Conservation (phyloP, 495 filamentous ascomycete species). For the Aspergillus heteromorphus region DNA sequence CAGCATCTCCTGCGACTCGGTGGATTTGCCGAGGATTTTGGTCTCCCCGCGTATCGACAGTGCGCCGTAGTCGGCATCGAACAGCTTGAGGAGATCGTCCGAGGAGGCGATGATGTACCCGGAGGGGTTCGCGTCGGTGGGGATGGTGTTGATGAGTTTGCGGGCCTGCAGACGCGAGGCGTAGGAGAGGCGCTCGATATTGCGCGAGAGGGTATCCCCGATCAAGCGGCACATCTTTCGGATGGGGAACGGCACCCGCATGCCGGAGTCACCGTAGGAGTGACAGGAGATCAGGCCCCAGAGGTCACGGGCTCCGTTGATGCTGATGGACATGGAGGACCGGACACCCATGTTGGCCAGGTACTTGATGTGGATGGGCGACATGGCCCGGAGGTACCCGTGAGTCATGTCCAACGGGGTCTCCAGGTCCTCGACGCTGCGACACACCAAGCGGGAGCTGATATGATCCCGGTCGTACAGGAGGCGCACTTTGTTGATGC, state of each 20-base stretch:
- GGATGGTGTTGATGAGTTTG: slow-evolving; percentile 47
- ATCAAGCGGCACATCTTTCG: slow-evolving; percentile 92
- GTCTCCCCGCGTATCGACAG: slow-evolving; percentile 83
- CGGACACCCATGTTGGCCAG: slow-evolving; percentile 85
- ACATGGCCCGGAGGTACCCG: slow-evolving; percentile 75
- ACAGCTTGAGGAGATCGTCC: slow-evolving; percentile 78
- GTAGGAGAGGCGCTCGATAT: slow-evolving; percentile 86
- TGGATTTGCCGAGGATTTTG: slow-evolving; percentile 72
- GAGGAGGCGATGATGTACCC: slow-evolving; percentile 92
- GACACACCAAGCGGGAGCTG: slow-evolving; percentile 74
- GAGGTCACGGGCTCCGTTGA: slow-evolving; percentile 76
- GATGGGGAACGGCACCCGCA: slow-evolving; percentile 87
- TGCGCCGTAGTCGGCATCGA: slow-evolving; percentile 84
- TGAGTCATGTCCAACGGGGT: slow-evolving; percentile 79
- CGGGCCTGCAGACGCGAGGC: slow-evolving; percentile 67
- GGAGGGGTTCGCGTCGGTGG: slow-evolving; percentile 76
- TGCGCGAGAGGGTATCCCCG: slow-evolving; percentile 79
- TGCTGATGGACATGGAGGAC: slow-evolving; percentile 91
- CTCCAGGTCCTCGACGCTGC: slow-evolving; percentile 67
- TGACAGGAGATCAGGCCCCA: slow-evolving; percentile 93
- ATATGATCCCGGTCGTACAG: slow-evolving; percentile 35
- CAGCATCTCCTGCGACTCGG: slow-evolving; percentile 76
- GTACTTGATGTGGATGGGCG: slow-evolving; percentile 88
- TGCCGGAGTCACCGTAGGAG: slow-evolving; percentile 72
- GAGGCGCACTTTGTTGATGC: slow-evolving; percentile 47